These are phyloP conservation scores for Lepiota subincarnata DNA, from an alignment of 768 basidiomycete species.

Conservation along the genomic window DNA sequence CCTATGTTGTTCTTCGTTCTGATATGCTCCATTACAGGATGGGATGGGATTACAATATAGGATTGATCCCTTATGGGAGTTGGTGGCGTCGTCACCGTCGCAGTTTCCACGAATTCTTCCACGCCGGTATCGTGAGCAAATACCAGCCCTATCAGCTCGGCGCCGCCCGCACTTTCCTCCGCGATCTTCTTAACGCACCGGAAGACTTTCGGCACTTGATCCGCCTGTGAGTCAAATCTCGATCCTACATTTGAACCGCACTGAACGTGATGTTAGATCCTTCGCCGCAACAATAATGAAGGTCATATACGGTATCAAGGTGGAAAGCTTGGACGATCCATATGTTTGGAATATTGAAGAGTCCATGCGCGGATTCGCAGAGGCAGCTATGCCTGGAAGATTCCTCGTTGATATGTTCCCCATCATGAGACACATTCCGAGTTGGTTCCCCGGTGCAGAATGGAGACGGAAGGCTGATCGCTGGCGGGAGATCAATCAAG, in stretches of 20 bases:
- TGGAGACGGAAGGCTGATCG: neutral
- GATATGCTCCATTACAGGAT: constrained; percentile 14
- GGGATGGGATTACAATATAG: constrained; percentile 4
- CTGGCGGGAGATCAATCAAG: too few species aligned
- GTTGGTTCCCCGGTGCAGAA: constrained; percentile 6
- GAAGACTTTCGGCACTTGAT: constrained; percentile 2
- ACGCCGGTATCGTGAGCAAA: constrained; percentile 2
- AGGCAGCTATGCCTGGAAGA: neutral
- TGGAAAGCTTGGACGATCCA: constrained; percentile 3
- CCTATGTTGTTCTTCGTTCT: neutral
- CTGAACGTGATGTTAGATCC: neutral
- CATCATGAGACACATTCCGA: constrained; percentile 1
- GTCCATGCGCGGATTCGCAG: neutral
- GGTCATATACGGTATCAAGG: neutral
- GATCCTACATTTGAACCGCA: neutral
- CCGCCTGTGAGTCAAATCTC: constrained; percentile 1
- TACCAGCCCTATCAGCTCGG: constrained; percentile 5
- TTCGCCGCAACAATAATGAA: neutral
- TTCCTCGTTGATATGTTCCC: constrained; percentile 6
- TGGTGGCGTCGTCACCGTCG: constrained; percentile 12
- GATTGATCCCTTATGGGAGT: constrained; percentile 3
- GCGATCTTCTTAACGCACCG: constrained; percentile 2
- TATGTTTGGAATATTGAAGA: neutral
- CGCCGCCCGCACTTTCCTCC: constrained; percentile 1
- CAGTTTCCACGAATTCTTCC: constrained; percentile 10